A percentile compares a stretch with the other conserved stretches of the same genome.
These are phyloP conservation scores for Thraustochytrium striatum DNA, from an alignment of 352 stramenopile genomes.

Conservation along the genomic window DNA sequence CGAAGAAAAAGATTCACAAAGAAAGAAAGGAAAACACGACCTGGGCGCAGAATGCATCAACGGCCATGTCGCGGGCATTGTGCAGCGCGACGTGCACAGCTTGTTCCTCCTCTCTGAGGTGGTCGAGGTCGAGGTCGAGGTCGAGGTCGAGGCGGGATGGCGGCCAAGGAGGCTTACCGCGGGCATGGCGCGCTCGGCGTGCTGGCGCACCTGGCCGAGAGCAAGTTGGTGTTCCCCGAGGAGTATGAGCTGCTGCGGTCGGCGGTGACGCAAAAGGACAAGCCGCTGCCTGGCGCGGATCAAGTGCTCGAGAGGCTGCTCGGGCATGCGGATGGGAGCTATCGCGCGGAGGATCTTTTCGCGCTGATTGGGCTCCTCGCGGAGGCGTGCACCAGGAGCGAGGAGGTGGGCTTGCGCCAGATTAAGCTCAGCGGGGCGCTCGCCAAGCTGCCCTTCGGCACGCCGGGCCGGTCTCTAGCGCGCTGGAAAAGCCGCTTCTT, in stretches of 20 bases:
- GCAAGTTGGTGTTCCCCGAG: constrained; percentile 32
- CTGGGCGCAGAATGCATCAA: too few relatives aligned
- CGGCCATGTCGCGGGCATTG: too few relatives aligned
- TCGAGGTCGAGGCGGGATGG: constrained; percentile 8
- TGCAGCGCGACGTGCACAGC: too few relatives aligned
- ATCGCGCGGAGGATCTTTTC: constrained; percentile 36
- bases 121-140: too few relatives aligned
- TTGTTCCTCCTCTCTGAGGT: too few relatives aligned
- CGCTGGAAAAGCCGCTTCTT: constrained; percentile 31
- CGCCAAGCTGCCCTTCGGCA: constrained; percentile 35
- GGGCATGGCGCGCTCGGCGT: constrained; percentile 17
- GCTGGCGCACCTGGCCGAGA: constrained; percentile 7
- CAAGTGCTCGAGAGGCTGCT: constrained; percentile 12
- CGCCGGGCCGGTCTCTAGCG: not conserved
- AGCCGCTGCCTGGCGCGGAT: not conserved
- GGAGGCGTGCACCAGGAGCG: not conserved
- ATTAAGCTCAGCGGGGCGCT: constrained; percentile 14
- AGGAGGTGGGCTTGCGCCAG: not conserved
- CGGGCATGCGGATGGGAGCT: not conserved
- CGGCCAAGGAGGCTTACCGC: not conserved
- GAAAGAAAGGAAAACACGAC: too few relatives aligned
- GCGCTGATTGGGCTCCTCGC: constrained; percentile 26
- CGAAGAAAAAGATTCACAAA: too few relatives aligned
- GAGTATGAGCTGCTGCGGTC: constrained; percentile 18
- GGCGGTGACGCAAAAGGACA: constrained; percentile 12